These are phyloP conservation scores for Torulaspora franciscae DNA, from an alignment of 805 yeast genomes.

Conservation along the genomic window DNA sequence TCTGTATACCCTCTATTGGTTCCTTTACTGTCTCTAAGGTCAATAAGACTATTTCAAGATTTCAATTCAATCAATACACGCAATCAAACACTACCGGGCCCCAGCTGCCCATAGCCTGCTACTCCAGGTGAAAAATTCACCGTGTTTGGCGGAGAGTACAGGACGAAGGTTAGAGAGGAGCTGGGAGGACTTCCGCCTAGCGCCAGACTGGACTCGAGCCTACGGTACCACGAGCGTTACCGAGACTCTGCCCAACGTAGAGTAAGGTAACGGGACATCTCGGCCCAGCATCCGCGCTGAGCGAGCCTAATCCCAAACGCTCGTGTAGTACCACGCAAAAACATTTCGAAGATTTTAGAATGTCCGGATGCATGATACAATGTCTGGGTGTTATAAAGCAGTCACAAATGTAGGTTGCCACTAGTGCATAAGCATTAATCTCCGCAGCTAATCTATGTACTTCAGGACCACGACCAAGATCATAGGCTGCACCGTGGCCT, in stretches of 20 bases:
- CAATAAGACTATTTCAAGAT: neutral
- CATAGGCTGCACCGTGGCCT: constrained; percentile 60
- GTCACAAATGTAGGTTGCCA: no score
- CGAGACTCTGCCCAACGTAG: neutral
- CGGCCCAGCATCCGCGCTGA: neutral
- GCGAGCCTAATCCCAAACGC: neutral
- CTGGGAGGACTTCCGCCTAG: neutral
- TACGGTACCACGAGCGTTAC: neutral
- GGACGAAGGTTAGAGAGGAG: no score
- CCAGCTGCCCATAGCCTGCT: neutral
- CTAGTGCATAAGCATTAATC: constrained; percentile 45
- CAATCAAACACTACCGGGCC: neutral
- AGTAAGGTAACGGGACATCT: neutral
- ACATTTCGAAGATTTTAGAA: neutral
- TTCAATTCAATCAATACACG: constrained; percentile 1
- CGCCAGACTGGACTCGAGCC: neutral
- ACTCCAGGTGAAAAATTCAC: constrained; percentile 3
- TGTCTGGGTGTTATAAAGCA: constrained; percentile 3
- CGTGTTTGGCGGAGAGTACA: neutral
- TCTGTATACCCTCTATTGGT: constrained; percentile 29
- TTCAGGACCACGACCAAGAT: constrained; percentile 48
- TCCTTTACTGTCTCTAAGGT: constrained; percentile 8
- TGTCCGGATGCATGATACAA: neutral
- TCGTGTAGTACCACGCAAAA: neutral
- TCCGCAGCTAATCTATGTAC: constrained; percentile 44